Percentiles rank a stretch among this genome's conserved stretches.
phyloP scores from a whole-genome alignment of 495 filamentous ascomycete species.

The Penicillium cinerascens region DNA sequence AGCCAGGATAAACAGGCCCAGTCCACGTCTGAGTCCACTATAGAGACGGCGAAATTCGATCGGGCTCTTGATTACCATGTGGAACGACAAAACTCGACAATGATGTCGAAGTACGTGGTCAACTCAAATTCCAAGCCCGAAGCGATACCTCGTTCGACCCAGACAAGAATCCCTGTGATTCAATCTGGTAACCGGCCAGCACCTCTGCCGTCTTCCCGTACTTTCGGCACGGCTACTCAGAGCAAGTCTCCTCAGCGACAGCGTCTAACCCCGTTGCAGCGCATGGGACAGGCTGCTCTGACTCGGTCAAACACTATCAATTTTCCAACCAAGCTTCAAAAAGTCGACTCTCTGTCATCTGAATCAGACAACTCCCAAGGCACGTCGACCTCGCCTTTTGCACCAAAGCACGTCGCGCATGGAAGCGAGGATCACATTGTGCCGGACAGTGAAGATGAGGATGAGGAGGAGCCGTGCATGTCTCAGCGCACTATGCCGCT shows the following conservation, averaged over 20 bases:
- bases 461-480: conserved; percentile 41
- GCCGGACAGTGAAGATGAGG: conserved; percentile 65
- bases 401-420: conserved; percentile 14
- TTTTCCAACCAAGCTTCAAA: conserved; percentile 20
- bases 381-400: neutral
- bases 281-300: conserved; percentile 45
- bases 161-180: conserved; percentile 15
- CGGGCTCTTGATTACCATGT: conserved; percentile 38
- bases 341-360: conserved; percentile 6
- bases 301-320: conserved; percentile 40
- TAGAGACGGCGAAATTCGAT: conserved; percentile 23
- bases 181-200: conserved; percentile 5
- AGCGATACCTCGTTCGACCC: neutral
- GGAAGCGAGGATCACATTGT: conserved; percentile 78
- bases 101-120: conserved; percentile 37
- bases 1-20: neutral
- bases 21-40: neutral
- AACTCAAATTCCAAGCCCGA: conserved; percentile 12
- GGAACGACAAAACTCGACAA: conserved; percentile 32
- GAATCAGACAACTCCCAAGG: conserved; percentile 5
- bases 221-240: conserved; percentile 2
- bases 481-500: conserved; percentile 22
- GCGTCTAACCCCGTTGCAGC: conserved; percentile 45
- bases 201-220: conserved; percentile 6
- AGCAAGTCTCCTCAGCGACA: conserved; percentile 21